phyloP scores from a whole-genome alignment of 257 asterid genomes.

The Solanum ossicruentum region DNA sequence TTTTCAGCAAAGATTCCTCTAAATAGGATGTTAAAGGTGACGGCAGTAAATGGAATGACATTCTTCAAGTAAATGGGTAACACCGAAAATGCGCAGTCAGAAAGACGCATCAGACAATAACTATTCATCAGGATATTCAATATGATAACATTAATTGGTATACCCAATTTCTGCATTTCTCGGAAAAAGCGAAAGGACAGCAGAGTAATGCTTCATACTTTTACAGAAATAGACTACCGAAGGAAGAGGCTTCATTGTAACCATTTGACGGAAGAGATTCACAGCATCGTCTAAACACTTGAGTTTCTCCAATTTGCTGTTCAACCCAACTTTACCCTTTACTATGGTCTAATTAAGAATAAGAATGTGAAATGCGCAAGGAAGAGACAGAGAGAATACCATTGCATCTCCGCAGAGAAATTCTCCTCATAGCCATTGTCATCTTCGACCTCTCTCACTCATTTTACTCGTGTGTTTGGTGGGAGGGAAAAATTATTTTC shows the following conservation, averaged over 20 bases:
- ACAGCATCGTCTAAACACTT: background rate
- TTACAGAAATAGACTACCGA: background rate
- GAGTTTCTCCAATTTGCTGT: background rate
- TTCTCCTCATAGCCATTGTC: no score
- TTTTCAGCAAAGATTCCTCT: conserved; percentile 8
- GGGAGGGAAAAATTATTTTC: no score
- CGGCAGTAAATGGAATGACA: background rate
- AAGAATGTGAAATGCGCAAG: background rate
- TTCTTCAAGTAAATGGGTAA: background rate
- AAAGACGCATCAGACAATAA: background rate
- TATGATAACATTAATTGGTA: background rate
- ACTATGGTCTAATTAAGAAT: background rate
- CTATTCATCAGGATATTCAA: background rate
- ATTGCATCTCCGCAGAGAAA: background rate
- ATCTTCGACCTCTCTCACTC: no score
- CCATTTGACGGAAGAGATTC: background rate
- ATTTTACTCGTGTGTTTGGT: no score
- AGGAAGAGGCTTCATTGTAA: background rate
- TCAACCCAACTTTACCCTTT: background rate
- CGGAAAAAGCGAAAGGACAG: background rate
- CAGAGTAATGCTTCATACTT: background rate
- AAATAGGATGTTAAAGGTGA: background rate
- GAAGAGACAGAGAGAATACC: background rate
- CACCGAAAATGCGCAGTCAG: background rate
- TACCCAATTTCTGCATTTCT: background rate